These are phyloP conservation scores for Daldinia decipiens DNA, from an alignment of 495 filamentous ascomycete species.

Conservation along the genomic window DNA sequence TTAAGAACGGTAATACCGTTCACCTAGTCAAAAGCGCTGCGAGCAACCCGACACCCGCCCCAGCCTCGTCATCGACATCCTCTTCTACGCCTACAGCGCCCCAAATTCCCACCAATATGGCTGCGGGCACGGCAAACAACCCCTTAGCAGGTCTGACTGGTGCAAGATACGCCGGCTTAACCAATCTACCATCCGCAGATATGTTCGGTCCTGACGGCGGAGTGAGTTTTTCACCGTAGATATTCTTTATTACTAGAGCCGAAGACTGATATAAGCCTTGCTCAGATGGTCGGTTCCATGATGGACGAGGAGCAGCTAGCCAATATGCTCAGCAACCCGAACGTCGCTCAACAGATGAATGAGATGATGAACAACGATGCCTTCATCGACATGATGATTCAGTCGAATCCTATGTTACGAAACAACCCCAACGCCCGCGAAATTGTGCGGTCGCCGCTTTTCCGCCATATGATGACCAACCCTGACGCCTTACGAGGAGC, in stretches of 20 bases:
- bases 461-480: constrained; percentile 95
- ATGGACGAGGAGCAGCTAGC: constrained; percentile 78
- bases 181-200: constrained; percentile 84
- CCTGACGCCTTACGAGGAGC: constrained; percentile 83
- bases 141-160: constrained; percentile 91
- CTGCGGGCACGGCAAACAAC: constrained; percentile 90
- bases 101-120: constrained; percentile 86
- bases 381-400: constrained; percentile 91
- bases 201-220: constrained; percentile 97
- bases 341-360: constrained; percentile 83
- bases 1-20: constrained; percentile 94
- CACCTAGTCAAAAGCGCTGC: constrained; percentile 95
- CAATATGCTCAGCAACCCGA: constrained; percentile 85
- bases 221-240: constrained; percentile 65
- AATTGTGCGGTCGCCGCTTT: constrained; percentile 84
- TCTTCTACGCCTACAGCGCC: constrained; percentile 63
- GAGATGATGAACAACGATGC: constrained; percentile 93
- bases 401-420: constrained; percentile 86
- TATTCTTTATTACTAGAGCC: not conserved
- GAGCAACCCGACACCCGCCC: constrained; percentile 80
- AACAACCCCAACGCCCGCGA: constrained; percentile 83
- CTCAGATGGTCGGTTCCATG: constrained; percentile 90
- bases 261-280: constrained; percentile 45
- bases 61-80: constrained; percentile 62
- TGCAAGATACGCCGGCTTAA: constrained; percentile 92